These are phyloP conservation scores for Chalaropsis ovoidea DNA, from an alignment of 2,329 filamentous ascomycete species.

Conservation along the genomic window DNA sequence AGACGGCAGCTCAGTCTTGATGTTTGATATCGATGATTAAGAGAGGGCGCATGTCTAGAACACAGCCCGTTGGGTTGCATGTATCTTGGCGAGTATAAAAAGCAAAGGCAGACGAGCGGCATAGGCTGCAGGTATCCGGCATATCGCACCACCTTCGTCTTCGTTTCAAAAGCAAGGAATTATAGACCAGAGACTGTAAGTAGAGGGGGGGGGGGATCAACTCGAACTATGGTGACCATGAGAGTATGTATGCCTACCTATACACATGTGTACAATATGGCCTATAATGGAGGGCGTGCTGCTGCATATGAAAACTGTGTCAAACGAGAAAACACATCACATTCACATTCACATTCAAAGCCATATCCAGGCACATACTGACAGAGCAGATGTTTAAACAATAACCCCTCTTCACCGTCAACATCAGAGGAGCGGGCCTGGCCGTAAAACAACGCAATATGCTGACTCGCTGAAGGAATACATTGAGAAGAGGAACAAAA, in stretches of 20 bases:
- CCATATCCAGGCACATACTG: too few relatives aligned
- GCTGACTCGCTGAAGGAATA: background rate
- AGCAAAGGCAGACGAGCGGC: background rate
- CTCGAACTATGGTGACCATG: background rate
- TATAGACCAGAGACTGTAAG: background rate
- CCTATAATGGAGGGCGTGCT: too few relatives aligned
- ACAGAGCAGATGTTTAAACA: background rate
- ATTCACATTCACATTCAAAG: too few relatives aligned
- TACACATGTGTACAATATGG: too few relatives aligned
- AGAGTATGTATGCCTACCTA: background rate
- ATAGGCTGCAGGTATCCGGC: background rate
- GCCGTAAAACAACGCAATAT: background rate
- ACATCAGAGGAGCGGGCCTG: background rate
- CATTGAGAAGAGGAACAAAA: background rate
- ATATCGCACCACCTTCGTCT: background rate
- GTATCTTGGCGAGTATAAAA: background rate
- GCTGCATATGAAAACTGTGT: too few relatives aligned
- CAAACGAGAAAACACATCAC: too few relatives aligned
- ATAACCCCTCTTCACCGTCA: background rate
- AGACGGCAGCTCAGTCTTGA: background rate
- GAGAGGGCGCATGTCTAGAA: background rate
- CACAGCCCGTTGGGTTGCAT: background rate
- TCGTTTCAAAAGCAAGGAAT: background rate
- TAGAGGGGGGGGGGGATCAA: background rate
- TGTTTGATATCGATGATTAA: background rate